These are phyloP conservation scores for Pestalotiopsis sp. DNA, from an alignment of 2,329 filamentous ascomycete species.

Conservation along the genomic window DNA sequence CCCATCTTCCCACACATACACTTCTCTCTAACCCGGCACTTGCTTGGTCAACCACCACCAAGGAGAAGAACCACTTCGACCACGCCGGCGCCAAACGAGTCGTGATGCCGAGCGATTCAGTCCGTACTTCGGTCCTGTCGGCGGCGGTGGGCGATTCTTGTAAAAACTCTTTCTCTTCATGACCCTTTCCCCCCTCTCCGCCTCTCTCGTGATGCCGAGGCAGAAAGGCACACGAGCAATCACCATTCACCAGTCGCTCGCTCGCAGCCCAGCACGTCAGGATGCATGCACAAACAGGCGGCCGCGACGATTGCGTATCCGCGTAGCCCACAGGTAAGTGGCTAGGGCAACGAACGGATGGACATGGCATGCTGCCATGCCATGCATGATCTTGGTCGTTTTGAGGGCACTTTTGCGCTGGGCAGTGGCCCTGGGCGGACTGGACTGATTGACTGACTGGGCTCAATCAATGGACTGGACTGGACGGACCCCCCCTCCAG, in stretches of 20 bases:
- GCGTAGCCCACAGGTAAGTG: neutral
- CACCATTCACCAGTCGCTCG: neutral
- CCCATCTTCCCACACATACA: neutral
- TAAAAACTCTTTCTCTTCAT: neutral
- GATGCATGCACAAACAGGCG: slow-evolving; percentile 1
- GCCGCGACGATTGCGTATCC: neutral
- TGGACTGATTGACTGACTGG: neutral
- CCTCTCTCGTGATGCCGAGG: neutral
- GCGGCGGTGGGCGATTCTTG: neutral
- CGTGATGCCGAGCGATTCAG: slow-evolving; percentile 2
- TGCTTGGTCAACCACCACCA: neutral
- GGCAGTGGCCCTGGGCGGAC: neutral
- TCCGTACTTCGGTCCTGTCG: neutral
- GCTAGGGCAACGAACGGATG: neutral
- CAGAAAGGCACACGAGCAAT: neutral
- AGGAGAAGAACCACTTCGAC: neutral
- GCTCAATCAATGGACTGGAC: neutral
- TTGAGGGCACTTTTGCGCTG: neutral
- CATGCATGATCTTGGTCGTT: slow-evolving; percentile 3
- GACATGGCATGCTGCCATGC: neutral
- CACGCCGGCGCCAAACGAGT: slow-evolving; percentile 5
- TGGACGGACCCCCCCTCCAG: neutral
- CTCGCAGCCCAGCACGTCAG: neutral
- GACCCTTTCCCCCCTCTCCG: neutral
- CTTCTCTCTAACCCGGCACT: neutral